phyloP scores from a whole-genome alignment of 2,329 filamentous ascomycete species.

The Pezicula neosporulosa region DNA sequence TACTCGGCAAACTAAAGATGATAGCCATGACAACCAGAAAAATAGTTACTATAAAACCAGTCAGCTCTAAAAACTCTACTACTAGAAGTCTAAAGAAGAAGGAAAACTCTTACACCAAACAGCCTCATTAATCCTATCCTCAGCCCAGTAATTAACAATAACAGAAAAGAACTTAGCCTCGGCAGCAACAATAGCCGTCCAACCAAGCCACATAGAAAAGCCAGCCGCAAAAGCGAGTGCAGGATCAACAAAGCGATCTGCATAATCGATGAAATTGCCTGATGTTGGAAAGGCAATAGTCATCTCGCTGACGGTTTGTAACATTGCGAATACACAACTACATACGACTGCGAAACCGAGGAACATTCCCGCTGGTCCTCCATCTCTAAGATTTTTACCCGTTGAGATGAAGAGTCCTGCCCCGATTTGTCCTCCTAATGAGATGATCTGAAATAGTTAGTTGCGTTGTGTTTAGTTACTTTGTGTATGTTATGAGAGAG shows the following conservation, averaged over 20 bases:
- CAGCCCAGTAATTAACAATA: conserved; percentile 20
- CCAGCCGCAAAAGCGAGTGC: conserved; percentile 23
- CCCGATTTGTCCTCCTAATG: conserved; percentile 37
- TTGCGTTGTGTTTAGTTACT: neutral
- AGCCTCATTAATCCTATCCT: conserved; percentile 11
- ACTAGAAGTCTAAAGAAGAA: neutral
- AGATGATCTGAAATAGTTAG: conserved; percentile 6
- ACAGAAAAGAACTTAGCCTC: conserved; percentile 23
- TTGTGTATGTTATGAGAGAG: neutral
- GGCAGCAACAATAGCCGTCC: conserved; percentile 22
- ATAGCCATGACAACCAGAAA: conserved; percentile 13
- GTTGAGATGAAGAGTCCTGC: conserved; percentile 42
- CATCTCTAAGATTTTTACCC: conserved; percentile 38
- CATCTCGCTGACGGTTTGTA: conserved; percentile 36
- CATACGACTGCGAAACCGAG: conserved; percentile 40
- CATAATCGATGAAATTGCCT: conserved; percentile 24
- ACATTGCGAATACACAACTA: conserved; percentile 44
- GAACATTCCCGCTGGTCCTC: conserved; percentile 37
- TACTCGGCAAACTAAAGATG: conserved; percentile 16
- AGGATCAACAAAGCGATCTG: conserved; percentile 12
- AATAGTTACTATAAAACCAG: conserved; percentile 4
- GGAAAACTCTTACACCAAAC: conserved; percentile 6
- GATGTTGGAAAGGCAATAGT: conserved; percentile 34
- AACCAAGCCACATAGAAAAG: conserved; percentile 30
- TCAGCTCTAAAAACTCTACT: too few species aligned